Evolutionary conservation across 1,139 yeast genomes (phyloP).

Genomic region (Geotrichum candidum): DNA sequence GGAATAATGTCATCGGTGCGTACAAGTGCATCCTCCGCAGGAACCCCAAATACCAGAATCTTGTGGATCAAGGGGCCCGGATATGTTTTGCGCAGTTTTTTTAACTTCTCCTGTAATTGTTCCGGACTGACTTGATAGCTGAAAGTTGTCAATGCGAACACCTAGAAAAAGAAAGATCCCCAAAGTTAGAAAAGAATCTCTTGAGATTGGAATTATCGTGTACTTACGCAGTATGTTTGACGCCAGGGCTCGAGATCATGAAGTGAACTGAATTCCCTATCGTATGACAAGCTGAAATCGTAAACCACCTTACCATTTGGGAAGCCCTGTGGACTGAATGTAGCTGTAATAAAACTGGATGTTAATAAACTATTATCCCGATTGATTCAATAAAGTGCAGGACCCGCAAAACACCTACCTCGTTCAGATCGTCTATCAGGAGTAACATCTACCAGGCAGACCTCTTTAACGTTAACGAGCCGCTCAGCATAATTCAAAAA

Average conservation of each 20-base stretch:
- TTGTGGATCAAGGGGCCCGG: slow-evolving; percentile 62
- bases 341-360: slow-evolving; percentile 26
- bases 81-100: slow-evolving; percentile 40
- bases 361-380: not conserved
- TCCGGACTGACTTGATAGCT: slow-evolving; percentile 32
- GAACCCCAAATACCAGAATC: slow-evolving; percentile 53
- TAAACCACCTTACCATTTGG: slow-evolving; percentile 70
- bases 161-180: slow-evolving; percentile 22
- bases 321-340: slow-evolving; percentile 77
- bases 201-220: not conserved
- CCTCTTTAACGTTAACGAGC: slow-evolving; percentile 52
- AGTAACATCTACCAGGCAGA: slow-evolving; percentile 67
- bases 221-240: slow-evolving; percentile 38
- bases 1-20: slow-evolving; percentile 31
- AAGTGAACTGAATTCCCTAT: slow-evolving; percentile 55
- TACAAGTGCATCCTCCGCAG: slow-evolving; percentile 31
- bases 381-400: not conserved
- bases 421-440: slow-evolving; percentile 50
- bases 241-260: slow-evolving; percentile 89
- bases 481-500: slow-evolving; percentile 46
- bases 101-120: slow-evolving; percentile 32
- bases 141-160: slow-evolving; percentile 58
- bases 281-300: slow-evolving; percentile 48
- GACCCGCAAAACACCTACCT: slow-evolving; percentile 22
- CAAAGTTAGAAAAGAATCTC: not conserved